Evolutionary conservation across 306 rosid genomes (phyloP).

Genomic region (Prunus kanzakura): DNA sequence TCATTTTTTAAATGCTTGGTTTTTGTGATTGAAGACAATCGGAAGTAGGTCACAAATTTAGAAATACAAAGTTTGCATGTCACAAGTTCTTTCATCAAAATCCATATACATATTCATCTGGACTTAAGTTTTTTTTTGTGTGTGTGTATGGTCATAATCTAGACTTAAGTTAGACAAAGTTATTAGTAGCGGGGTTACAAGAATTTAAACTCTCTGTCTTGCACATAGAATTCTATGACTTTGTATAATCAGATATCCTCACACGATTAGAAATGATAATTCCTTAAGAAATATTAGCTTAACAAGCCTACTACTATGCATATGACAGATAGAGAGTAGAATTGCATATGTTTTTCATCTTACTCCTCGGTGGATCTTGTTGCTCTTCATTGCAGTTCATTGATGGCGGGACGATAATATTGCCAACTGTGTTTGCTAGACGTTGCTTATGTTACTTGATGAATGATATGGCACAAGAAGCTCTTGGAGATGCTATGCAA

Average conservation of each 20-base stretch:
- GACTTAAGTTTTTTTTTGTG: no score
- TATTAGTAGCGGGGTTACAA: no score
- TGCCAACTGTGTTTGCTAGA: constrained; percentile 72
- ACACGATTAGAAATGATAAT: background rate
- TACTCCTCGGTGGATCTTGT: background rate
- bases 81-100: constrained; percentile 3
- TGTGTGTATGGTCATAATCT: no score
- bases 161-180: background rate
- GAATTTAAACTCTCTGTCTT: background rate
- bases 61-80: constrained; percentile 7
- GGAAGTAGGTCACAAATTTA: constrained; percentile 50
- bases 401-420: constrained; percentile 67
- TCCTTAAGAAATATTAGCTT: background rate
- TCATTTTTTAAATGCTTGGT: no score
- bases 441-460: constrained; percentile 86
- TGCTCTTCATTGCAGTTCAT: constrained; percentile 57
- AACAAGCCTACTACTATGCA: background rate
- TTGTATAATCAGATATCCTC: background rate
- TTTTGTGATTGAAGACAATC: no score
- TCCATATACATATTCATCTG: constrained; percentile 5
- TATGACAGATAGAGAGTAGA: background rate
- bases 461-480: constrained; percentile 80
- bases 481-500: constrained; percentile 89
- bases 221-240: background rate
- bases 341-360: background rate